Evolutionary conservation across 768 basidiomycete genomes (phyloP), one percentile per base, ranked within the genome.

Genomic region (Neoboletus subvelutipes): DNA sequence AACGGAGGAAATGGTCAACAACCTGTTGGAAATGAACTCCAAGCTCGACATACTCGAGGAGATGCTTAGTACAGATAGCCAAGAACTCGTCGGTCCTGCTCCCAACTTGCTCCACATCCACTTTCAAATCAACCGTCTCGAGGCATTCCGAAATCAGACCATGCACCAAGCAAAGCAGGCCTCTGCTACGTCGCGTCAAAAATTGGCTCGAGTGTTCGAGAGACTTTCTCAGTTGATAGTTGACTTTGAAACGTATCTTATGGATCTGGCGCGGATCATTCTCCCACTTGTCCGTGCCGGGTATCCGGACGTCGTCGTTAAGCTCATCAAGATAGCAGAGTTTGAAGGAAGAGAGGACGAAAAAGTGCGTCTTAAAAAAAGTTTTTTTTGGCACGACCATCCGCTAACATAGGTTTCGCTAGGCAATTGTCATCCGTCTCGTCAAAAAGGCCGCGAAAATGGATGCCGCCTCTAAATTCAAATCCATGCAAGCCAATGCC

Each of bases 1-100:
- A 54, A 97, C 94, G 1, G 92, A 95, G 69, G 94, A 96, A 62
- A 95, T 97, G 86, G 90, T 98, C 61, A 86, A 87, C 63, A 96
- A 95, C 66, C 81, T 98, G 41, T 78, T 92, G n/a, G 89, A 91
- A 50, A 97, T 98, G 92, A 87, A 88, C 61, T 78, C 86, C 24
- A 88, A 89, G 68, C 83, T 98, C 17, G 86, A 90, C 62, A 74
- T 83, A 58, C 78, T 98, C 45, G 86, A 93, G 64, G 80, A 80
- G 29, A 83, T 95, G 79, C 83, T 99, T 34, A 82, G 80, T 31
- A 75, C 78, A 2, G 94, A 95, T 69, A 83, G 83, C 52, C 74
- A 81, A 54, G 84, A 93, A 64, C 87, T 92, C n/a, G 73, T 88
- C 41, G 94, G 94, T 1, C 88, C 94, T 18, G 88, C 93, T 5